Base-by-base conservation (phyloP, 257 asterid genomes). In the Penstemon eatonii region DNA sequence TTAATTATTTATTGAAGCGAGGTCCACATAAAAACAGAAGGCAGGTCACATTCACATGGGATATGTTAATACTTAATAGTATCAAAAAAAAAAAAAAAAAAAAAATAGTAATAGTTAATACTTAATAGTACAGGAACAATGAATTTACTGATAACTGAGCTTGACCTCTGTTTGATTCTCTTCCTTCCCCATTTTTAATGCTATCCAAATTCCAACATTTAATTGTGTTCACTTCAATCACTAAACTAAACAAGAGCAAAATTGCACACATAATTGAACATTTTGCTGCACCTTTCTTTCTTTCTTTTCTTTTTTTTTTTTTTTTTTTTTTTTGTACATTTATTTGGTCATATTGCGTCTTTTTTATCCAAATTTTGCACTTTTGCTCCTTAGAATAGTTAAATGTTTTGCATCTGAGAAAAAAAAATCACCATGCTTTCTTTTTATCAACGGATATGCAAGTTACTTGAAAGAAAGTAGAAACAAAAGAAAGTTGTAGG, bases 1-100 rank as follows among this genome's bases (percentile, higher is more conserved):
- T 70, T 15, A 15, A 0, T 15, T 15, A 15, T 15, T 15, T 73
- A 59, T 73, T 71, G 70, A 39, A 42, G 65, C 70, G 72, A 72
- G 81, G 73, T 67, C 73, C 69, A 75, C 65, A 37, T 3, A 11
- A 59, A 56, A 39, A 60, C 53, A 58, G 79, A 40, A 66, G 81
- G 84, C 84, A 69, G 70, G 63, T 71, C 87, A 79, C 94, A 87
- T 84, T 71, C 87, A 79, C 94, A 87, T 84, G 90, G 84, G 18
- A 10, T 49, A 10, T 49, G 13, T 5, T 13, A 15, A 68, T 37
- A 64, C 6, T 63, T 15, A 15, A 15, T 15, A 15, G 18, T 15
- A 15, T 15, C 18, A 15, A 15, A 15, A 15, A 15, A 15, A 15
- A 15, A 15, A 15, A 15, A 15, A 15, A 15, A 15, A 15, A 15